phyloP scores from a whole-genome alignment of 768 basidiomycete genomes.

The Termitomyces sp. region DNA sequence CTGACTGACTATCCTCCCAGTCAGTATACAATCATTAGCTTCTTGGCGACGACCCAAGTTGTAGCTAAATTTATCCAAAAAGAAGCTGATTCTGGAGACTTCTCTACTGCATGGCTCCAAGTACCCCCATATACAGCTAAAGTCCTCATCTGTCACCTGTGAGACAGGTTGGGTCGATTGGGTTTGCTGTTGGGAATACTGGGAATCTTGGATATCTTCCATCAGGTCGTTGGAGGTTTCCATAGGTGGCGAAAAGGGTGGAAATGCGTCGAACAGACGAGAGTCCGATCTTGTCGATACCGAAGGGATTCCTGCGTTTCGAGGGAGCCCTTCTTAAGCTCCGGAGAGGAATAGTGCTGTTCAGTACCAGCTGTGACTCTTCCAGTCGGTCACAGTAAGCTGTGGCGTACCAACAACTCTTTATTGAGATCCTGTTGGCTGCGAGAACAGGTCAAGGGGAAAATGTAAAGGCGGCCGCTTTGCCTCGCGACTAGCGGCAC shows the following conservation, averaged over 20 bases:
- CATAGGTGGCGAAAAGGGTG: constrained; percentile 2
- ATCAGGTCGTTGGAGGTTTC: background rate
- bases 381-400: background rate
- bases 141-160: constrained; percentile 12
- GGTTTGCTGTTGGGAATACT: constrained; percentile 16
- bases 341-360: background rate
- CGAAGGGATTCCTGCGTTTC: no score
- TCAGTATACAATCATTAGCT: constrained; percentile 49
- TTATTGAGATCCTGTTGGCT: no score
- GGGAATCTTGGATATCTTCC: constrained; percentile 19
- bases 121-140: constrained; percentile 63
- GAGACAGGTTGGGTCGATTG: constrained; percentile 44
- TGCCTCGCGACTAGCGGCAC: background rate
- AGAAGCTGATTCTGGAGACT: constrained; percentile 51
- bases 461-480: background rate
- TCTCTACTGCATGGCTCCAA: constrained; percentile 58
- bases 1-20: constrained; percentile 72
- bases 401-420: background rate
- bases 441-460: background rate
- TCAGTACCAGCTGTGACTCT: background rate
- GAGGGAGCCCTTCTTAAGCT: background rate
- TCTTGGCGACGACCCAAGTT: constrained; percentile 48
- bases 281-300: no score
- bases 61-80: constrained; percentile 43
- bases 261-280: background rate